Percentiles rank a stretch among this genome's conserved stretches.
Evolutionary conservation across 805 yeast species (phyloP).

Genomic region (Zygotorulaspora sp.): DNA sequence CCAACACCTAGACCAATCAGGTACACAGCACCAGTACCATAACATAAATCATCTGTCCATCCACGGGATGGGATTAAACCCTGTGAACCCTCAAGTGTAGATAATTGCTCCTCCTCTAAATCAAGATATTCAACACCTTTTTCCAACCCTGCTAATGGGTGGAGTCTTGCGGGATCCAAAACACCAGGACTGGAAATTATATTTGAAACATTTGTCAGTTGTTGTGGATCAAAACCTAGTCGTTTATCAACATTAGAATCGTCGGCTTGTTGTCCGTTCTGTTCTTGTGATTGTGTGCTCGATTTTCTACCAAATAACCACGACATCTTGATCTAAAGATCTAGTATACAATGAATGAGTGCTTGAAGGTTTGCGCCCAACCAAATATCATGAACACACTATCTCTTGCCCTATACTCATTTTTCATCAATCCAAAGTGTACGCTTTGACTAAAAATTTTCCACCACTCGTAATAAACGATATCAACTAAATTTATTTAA

Average conservation of each 20-base stretch:
- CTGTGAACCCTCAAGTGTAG: conserved; percentile 78
- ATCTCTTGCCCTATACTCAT: no score
- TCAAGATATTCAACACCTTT: conserved; percentile 86
- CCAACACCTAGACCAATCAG: conserved; percentile 82
- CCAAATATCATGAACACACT: no score
- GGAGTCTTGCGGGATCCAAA: conserved; percentile 68
- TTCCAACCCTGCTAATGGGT: conserved; percentile 90
- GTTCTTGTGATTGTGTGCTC: conserved; percentile 12
- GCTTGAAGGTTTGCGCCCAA: no score
- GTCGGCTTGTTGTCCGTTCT: conserved; percentile 11
- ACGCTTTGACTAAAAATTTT: no score
- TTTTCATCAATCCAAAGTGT: no score
- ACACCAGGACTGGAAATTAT: conserved; percentile 57
- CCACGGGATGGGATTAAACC: conserved; percentile 94
- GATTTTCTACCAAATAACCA: conserved; percentile 25
- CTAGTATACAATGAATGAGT: conserved; percentile 2
- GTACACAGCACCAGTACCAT: conserved; percentile 95
- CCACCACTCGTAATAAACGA: no score
- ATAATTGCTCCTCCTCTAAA: conserved; percentile 76
- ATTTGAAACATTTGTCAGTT: conserved; percentile 58
- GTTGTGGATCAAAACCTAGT: conserved; percentile 60
- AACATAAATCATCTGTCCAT: conserved; percentile 95
- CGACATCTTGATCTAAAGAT: conserved; percentile 16
- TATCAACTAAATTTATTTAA: no score
- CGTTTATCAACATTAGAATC: conserved; percentile 22